Evolutionary conservation across 345 rosid genomes (phyloP).

Genomic region (Eucalyptus curtisii): DNA sequence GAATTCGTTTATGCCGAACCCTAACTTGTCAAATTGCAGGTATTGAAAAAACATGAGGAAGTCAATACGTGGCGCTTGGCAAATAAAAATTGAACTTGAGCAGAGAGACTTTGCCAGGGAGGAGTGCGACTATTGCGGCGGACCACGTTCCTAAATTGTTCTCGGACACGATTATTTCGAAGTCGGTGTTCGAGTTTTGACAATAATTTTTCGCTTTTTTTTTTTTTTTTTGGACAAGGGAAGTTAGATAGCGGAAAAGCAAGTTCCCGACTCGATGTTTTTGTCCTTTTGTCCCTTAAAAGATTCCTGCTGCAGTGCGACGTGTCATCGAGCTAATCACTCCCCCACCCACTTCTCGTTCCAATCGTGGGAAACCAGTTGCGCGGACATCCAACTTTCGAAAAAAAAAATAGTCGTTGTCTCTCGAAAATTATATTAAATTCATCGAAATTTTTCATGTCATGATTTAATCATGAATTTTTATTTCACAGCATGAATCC

Average conservation of each 20-base stretch:
- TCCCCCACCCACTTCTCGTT: background rate
- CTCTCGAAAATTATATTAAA: background rate
- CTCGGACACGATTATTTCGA: background rate
- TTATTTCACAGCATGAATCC: background rate
- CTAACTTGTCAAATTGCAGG: background rate
- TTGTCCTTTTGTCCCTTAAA: background rate
- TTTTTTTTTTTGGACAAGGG: background rate
- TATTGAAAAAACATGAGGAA: background rate
- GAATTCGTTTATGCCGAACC: background rate
- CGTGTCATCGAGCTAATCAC: background rate
- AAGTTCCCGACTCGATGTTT: background rate
- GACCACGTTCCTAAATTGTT: background rate
- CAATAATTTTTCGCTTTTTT: background rate
- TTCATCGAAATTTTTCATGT: background rate
- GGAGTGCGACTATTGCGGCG: background rate
- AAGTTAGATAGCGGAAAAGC: background rate
- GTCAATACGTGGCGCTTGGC: background rate
- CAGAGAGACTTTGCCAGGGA: background rate
- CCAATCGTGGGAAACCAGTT: background rate
- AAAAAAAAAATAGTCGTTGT: background rate
- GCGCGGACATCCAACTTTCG: background rate
- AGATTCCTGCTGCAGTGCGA: background rate
- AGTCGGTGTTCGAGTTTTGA: background rate
- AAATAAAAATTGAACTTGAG: background rate
- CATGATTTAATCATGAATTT: background rate